Conservation (phyloP, 257 asterid species). For the Solanum peruvianum region DNA sequence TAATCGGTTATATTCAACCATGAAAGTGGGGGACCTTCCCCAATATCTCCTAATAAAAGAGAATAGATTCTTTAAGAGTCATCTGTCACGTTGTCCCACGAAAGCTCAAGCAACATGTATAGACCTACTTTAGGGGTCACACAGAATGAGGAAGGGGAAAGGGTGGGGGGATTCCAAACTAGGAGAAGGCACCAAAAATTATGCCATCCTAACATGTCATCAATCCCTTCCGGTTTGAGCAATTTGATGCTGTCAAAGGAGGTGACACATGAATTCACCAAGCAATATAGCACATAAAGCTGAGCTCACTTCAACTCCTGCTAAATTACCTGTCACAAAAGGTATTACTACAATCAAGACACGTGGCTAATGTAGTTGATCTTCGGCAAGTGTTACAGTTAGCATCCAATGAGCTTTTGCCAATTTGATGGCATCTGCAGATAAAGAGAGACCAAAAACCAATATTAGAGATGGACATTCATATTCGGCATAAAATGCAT, state of each 20-base stretch:
- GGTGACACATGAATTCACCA: background rate
- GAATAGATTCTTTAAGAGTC: background rate
- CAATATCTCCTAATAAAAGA: background rate
- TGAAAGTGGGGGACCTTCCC: background rate
- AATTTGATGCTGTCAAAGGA: background rate
- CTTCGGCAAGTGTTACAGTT: slow-evolving; percentile 63
- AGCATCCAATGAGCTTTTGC: slow-evolving; percentile 36
- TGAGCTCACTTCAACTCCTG: background rate
- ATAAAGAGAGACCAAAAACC: background rate
- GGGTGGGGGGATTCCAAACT: background rate
- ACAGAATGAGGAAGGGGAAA: background rate
- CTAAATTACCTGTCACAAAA: slow-evolving; percentile 68
- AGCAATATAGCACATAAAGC: background rate
- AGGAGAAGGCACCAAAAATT: background rate
- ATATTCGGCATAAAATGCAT: background rate
- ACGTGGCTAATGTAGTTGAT: slow-evolving; percentile 53
- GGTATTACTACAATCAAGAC: slow-evolving; percentile 54
- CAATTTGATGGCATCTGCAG: slow-evolving; percentile 61
- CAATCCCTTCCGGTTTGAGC: background rate
- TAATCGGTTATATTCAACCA: background rate
- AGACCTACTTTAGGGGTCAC: background rate
- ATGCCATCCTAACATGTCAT: background rate
- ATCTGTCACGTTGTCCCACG: background rate
- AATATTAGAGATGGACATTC: background rate
- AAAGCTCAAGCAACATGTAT: background rate